phyloP scores from a whole-genome alignment of 805 yeast species.

The Schizosaccharomyces octosporus region DNA sequence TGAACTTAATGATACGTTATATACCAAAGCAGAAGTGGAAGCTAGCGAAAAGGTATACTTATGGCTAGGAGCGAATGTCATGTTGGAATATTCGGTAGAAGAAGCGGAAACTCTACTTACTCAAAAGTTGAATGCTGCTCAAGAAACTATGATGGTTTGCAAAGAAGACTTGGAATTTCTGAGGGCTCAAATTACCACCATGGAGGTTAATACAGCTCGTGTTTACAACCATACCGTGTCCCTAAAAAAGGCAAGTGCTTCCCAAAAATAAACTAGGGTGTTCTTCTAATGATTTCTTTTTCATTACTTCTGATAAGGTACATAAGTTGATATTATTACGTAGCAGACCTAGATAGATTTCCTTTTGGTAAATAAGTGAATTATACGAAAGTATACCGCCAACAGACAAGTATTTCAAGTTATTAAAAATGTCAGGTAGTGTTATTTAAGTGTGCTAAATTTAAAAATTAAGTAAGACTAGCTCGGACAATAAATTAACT shows the following conservation, averaged over 20 bases:
- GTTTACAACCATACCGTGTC: constrained; percentile 67
- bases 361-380: too few species aligned
- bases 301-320: too few species aligned
- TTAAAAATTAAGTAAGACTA: too few species aligned
- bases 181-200: constrained; percentile 77
- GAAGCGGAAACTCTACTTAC: constrained; percentile 59
- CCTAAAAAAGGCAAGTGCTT: constrained; percentile 13
- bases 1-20: constrained; percentile 80
- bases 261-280: too few species aligned
- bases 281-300: too few species aligned
- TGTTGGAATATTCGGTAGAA: constrained; percentile 77
- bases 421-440: too few species aligned
- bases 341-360: too few species aligned
- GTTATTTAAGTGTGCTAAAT: too few species aligned
- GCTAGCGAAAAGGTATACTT: constrained; percentile 44
- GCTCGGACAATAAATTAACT: too few species aligned
- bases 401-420: too few species aligned
- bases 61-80: constrained; percentile 96
- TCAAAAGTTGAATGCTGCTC: constrained; percentile 37
- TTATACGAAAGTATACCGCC: too few species aligned
- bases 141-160: constrained; percentile 31
- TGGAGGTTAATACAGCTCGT: constrained; percentile 93
- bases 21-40: constrained; percentile 53
- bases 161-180: constrained; percentile 66
- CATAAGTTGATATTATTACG: too few species aligned